Conservation (phyloP, 495 filamentous ascomycete genomes). For the Talaromyces stipitatus region DNA sequence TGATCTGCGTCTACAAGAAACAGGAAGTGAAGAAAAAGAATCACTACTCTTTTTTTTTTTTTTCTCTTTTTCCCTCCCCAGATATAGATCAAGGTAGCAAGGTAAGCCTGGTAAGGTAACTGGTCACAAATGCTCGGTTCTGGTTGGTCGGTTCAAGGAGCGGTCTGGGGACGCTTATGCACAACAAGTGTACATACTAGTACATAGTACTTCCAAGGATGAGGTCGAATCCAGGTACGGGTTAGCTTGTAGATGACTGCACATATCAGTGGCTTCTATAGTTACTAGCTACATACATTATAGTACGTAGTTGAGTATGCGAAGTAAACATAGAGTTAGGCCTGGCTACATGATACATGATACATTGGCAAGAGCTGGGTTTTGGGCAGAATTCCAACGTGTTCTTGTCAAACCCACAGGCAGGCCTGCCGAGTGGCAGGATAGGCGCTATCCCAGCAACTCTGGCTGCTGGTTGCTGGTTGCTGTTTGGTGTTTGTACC, state of each 20-base stretch:
- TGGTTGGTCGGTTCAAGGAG: neutral
- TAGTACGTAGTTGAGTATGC: no score
- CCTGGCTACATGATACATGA: no score
- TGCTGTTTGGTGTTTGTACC: neutral
- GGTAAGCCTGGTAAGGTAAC: neutral
- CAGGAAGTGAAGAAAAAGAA: neutral
- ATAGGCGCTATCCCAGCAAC: no score
- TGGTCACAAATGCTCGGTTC: neutral
- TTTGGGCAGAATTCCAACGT: neutral
- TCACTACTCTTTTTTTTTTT: neutral
- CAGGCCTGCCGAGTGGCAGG: no score
- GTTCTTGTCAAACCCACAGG: neutral
- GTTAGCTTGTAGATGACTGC: neutral
- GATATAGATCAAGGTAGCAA: neutral
- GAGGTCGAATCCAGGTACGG: neutral
- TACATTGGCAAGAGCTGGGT: no score
- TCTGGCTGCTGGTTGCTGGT: no score
- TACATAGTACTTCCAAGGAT: neutral
- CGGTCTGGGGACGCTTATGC: conserved; percentile 2
- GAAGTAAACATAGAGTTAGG: no score
- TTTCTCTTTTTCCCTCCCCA: neutral
- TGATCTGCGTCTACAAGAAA: neutral
- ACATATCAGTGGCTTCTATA: neutral
- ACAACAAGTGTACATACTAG: neutral
- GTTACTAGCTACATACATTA: no score